Base-by-base conservation (phyloP, 805 yeast species). In the Isabelozyma heimii region DNA sequence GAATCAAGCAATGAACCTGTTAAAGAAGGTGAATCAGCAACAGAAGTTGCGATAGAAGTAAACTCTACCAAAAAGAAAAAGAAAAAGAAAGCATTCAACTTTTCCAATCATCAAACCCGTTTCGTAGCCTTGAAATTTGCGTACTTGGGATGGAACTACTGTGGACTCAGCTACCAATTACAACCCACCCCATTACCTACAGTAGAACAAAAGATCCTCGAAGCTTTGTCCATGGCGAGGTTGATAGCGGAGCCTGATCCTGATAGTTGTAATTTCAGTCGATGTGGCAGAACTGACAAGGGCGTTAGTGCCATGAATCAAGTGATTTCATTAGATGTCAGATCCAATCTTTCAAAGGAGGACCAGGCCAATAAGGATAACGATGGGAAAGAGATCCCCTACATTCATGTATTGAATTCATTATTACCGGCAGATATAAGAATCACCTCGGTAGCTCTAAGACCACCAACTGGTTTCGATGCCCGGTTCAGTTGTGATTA, bases 281-380 rank as follows among this genome's bases (percentile, higher is more conserved):
- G 97, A 53, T 94, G 98, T 69, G 98, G 98, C 0, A 76, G 98
- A 59, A 92, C 98, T 0, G 98, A 92, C 60, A 83, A 82, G 55
- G 98, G 97, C n/a, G 98, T 92, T 12, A 89, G 97, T 70, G 99
- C 99, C 0, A 81, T 94, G 85, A 88, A 89, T 54, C 99, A 94
- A 66, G 98, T 94, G 2, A 85, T 94, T 5, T 85, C 97, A 0
- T 69, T 94, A 37, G 68, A 74, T 13, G 84, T 92, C 26, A 76
- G 99, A 55, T 89, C 97, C 0, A 72, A 74, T 17, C 67, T 94
- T 39, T 61, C 81, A 0, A 56, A 59, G 1, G 91, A 85, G 42
- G 88, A 89, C 45, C 91, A 90, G 52, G 15, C 43, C 9, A 76
- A 81, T 48, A 74, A 82, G 0, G 65, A 47, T 0, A 79, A 77